A percentile compares a stretch with the other conserved stretches of the same genome.
Evolutionary conservation across 176 grass and related monocot genomes (phyloP).

Genomic region (Avena sativa): DNA sequence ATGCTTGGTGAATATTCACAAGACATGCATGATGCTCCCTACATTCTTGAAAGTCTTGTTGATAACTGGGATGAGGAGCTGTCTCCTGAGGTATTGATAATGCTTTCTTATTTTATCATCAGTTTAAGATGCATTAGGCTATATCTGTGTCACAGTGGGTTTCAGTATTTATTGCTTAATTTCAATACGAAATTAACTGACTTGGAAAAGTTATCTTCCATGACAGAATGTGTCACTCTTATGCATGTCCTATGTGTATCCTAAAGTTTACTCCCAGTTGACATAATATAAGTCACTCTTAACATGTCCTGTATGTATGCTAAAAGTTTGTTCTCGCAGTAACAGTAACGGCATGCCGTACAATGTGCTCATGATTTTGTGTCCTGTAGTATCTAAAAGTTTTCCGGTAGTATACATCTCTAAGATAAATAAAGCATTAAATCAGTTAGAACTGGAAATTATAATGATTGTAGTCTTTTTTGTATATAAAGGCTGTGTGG

Average conservation of each 20-base stretch:
- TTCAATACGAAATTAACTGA: background rate
- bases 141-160: background rate
- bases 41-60: constrained; percentile 87
- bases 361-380: background rate
- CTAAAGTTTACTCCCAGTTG: background rate
- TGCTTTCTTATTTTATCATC: constrained; percentile 4
- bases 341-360: background rate
- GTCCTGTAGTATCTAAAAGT: background rate
- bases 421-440: constrained; percentile 34
- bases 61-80: constrained; percentile 97
- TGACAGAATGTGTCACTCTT: background rate
- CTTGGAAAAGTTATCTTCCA: constrained; percentile 22
- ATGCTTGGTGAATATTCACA: constrained; percentile 99
- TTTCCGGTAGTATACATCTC: background rate
- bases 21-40: constrained; percentile 96
- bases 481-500: constrained; percentile 4
- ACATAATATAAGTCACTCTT: background rate
- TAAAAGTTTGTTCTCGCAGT: background rate
- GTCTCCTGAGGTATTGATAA: constrained; percentile 72
- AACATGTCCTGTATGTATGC: background rate
- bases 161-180: background rate
- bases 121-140: background rate
- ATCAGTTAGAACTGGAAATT: constrained; percentile 28
- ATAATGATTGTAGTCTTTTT: background rate
- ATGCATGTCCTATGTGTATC: constrained; percentile 1